Base-by-base conservation (phyloP, 805 yeast species). In the Candida vaughaniae region DNA sequence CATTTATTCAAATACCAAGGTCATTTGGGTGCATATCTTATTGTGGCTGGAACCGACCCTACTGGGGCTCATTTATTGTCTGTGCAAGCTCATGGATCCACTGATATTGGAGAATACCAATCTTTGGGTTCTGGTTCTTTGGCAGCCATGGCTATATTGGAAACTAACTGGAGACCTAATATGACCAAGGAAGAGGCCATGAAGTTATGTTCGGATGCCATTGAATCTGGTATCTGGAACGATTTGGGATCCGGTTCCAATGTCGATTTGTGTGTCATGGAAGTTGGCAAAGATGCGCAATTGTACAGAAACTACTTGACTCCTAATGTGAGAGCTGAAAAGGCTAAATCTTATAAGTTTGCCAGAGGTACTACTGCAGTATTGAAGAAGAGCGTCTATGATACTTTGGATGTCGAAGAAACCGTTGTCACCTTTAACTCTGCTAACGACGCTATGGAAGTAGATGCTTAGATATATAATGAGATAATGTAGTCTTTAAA, bases 171-270 rank as follows among this genome's bases (percentile, higher is more conserved):
- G 95, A 79, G 75, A 55, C 80, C 77, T 48, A 86, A 77, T 48
- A 64, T 93, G 69, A 74, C 81, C 16, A 84, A 72, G 58, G 95
- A 89, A 32, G 95, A 88, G 60, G 98, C 98, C n/a, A 80, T 89
- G 68, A 80, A 78, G 50, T 72, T 93, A 36, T 91, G 96, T 44
- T 71, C 96, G 3, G 89, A 86, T 49, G 98, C 98, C 17, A 93
- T 93, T 55, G 86, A 87, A 66, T 88, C 96, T 12, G 99, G 99
- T 77, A 91, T 93, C 55, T 93, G 96, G 96, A 93, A 93, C 64
- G 99, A 93, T 73, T 77, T 91, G 57, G 99, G 99, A 33, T 91
- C 98, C 1, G 99, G 99, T 60, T 93, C 99, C 19, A 93, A 93
- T 57, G 98, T 93, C 25, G 99, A 93, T 60, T 71, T 93, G 45